A percentile compares a stretch with the other conserved stretches of the same genome.
These are phyloP conservation scores for Orbilia quercus DNA, from an alignment of 2,329 filamentous ascomycete genomes.

Conservation along the genomic window DNA sequence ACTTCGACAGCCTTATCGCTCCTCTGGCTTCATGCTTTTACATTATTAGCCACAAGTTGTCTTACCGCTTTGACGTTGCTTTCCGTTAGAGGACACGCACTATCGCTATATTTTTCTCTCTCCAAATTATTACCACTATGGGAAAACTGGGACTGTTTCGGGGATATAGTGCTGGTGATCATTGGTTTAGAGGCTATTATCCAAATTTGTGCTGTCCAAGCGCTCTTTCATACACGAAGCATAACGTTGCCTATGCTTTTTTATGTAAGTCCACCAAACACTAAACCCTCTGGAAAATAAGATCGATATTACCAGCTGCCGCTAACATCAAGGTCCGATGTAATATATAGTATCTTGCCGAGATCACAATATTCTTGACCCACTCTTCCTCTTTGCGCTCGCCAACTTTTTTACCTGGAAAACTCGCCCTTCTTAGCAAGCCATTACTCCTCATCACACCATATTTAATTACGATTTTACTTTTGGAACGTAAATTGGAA, in stretches of 20 bases:
- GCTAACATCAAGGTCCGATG: neutral
- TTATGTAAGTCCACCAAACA: constrained; percentile 34
- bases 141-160: neutral
- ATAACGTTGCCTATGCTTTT: constrained; percentile 41
- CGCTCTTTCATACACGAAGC: constrained; percentile 36
- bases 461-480: constrained; percentile 6
- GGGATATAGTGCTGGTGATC: neutral
- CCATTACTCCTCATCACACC: constrained; percentile 4
- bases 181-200: constrained; percentile 19
- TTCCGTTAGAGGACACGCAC: neutral
- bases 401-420: constrained; percentile 1
- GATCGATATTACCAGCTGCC: neutral
- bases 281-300: neutral
- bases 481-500: constrained; percentile 36
- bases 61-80: constrained; percentile 15
- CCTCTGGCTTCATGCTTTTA: constrained; percentile 39
- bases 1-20: constrained; percentile 26
- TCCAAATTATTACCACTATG: neutral
- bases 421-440: neutral
- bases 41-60: constrained; percentile 3
- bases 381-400: constrained; percentile 1
- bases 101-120: neutral
- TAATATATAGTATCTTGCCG: constrained; percentile 25
- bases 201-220: constrained; percentile 36
- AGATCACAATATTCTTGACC: neutral